Evolutionary conservation across 2,329 filamentous ascomycete species (phyloP).

Genomic region (Fusarium aywerte): DNA sequence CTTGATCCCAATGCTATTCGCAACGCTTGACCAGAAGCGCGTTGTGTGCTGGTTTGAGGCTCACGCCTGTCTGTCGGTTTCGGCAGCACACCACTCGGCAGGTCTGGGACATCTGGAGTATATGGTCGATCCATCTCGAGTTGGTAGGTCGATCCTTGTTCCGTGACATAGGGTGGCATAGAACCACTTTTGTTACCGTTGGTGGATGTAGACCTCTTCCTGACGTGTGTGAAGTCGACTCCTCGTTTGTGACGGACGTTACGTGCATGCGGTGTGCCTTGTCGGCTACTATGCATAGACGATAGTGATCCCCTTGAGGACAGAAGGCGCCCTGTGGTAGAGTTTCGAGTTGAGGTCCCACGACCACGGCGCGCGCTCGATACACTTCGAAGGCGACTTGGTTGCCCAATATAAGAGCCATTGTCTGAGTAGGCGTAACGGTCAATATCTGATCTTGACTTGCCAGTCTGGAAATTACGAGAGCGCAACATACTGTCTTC

Average conservation of each 20-base stretch:
- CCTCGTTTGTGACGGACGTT: conserved; percentile 62
- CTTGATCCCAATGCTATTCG: conserved; percentile 28
- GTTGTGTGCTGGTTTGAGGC: conserved; percentile 12
- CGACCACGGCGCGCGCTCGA: conserved; percentile 50
- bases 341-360: conserved; percentile 45
- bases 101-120: conserved; percentile 48
- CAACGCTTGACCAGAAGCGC: conserved; percentile 14
- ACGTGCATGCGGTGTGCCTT: conserved; percentile 56
- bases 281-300: conserved; percentile 61
- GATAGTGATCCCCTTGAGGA: conserved; percentile 58
- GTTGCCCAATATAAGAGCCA: conserved; percentile 42
- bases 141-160: conserved; percentile 36
- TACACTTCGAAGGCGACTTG: conserved; percentile 51
- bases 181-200: conserved; percentile 37
- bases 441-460: conserved; percentile 76
- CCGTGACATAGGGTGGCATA: conserved; percentile 33
- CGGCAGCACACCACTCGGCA: conserved; percentile 42
- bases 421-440: conserved; percentile 56
- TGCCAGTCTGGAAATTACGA: conserved; percentile 62
- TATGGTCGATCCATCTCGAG: conserved; percentile 41
- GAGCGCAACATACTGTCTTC: conserved; percentile 66
- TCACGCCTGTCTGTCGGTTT: conserved; percentile 37
- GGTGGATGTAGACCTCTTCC: conserved; percentile 53
- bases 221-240: conserved; percentile 65
- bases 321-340: conserved; percentile 47